These are phyloP conservation scores for Pneumocystis murina DNA, from an alignment of 1,139 yeast species.

Conservation along the genomic window DNA sequence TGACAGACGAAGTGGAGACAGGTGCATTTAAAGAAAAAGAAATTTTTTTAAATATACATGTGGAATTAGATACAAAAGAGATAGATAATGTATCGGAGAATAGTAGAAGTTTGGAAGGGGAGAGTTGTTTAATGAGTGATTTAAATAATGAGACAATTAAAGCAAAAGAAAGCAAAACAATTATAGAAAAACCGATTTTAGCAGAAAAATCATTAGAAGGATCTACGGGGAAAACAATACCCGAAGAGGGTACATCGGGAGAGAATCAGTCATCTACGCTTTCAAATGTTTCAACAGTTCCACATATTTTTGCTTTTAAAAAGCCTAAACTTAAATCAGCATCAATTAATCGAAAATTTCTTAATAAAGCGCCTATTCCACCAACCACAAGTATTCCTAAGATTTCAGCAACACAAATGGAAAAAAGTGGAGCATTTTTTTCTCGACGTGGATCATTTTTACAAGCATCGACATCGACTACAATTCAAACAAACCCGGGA, in stretches of 20 bases:
- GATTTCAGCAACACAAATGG: background rate
- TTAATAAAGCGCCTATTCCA: background rate
- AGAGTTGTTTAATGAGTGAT: too few species aligned
- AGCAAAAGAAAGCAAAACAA: too few species aligned
- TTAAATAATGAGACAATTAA: too few species aligned
- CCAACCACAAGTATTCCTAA: background rate
- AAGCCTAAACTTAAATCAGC: constrained; percentile 4
- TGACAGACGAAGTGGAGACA: too few species aligned
- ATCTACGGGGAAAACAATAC: too few species aligned
- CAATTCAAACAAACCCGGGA: background rate
- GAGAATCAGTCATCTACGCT: background rate
- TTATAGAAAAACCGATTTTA: too few species aligned
- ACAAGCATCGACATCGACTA: background rate
- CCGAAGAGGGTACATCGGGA: background rate
- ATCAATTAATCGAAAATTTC: constrained; percentile 2
- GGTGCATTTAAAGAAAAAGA: too few species aligned
- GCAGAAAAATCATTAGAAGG: too few species aligned
- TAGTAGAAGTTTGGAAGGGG: too few species aligned
- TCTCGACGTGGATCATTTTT: background rate
- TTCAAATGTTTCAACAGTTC: background rate
- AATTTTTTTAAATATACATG: too few species aligned
- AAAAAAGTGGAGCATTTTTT: background rate
- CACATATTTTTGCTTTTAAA: constrained; percentile 1
- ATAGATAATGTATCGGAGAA: too few species aligned
- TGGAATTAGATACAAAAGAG: too few species aligned